Evolutionary conservation across 192 early-diverging fungal genomes (phyloP).

Genomic region (Phlyctochytrium planicorne): DNA sequence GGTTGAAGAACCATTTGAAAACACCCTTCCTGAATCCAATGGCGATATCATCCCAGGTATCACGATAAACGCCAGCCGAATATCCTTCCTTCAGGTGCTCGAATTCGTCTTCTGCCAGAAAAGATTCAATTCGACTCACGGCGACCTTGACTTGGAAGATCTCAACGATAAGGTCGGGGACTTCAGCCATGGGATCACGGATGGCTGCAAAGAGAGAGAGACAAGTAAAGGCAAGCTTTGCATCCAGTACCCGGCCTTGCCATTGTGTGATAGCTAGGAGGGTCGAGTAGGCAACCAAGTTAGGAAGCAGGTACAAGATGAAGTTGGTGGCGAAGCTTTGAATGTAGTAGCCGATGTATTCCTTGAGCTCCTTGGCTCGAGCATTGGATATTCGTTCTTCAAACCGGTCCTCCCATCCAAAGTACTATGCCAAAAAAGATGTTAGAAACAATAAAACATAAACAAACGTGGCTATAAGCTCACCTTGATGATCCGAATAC

Average conservation of each 20-base stretch:
- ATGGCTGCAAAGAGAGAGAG: conserved; percentile 65
- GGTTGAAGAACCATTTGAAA: no score
- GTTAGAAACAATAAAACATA: no score
- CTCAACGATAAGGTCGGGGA: conserved; percentile 60
- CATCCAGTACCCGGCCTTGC: conserved; percentile 57
- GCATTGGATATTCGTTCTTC: conserved; percentile 21
- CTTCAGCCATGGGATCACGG: conserved; percentile 43
- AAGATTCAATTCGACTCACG: conserved; percentile 17
- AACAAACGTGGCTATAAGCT: no score
- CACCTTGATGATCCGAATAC: conserved; percentile 42
- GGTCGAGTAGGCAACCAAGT: conserved; percentile 58
- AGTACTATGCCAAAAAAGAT: no score
- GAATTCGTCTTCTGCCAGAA: conserved; percentile 21
- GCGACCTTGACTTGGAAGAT: conserved; percentile 33
- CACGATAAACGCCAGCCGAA: no score
- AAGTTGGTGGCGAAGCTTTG: conserved; percentile 20
- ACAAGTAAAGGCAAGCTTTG: conserved; percentile 65
- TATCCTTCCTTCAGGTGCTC: conserved; percentile 3
- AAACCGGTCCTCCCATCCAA: conserved; percentile 37
- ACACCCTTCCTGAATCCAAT: no score
- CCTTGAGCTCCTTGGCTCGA: conserved; percentile 31
- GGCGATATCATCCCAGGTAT: no score
- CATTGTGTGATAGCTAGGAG: conserved; percentile 57
- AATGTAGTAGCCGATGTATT: conserved; percentile 14
- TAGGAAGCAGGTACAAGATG: conserved; percentile 31